A percentile compares a stretch with the other conserved stretches of the same genome.
Evolutionary conservation across 1,284 basidiomycete genomes (phyloP).

Genomic region (Volvariella surrecta): DNA sequence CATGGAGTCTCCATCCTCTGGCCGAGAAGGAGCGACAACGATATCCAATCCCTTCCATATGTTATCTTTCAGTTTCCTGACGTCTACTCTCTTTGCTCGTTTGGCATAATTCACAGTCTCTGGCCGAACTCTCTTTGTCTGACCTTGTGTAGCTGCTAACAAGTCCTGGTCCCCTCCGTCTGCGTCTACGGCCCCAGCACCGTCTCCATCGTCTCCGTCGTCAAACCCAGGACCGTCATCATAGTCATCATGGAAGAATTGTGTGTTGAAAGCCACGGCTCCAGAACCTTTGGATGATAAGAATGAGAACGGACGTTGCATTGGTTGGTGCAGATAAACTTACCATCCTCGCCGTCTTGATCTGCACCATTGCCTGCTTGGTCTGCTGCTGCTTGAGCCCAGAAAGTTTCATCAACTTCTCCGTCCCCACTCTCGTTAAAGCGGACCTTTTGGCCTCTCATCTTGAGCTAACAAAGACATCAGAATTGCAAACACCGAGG

Average conservation of each 20-base stretch:
- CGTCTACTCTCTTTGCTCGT: slow-evolving; percentile 94
- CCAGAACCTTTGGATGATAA: slow-evolving; percentile 26
- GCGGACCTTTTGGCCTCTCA: slow-evolving; percentile 61
- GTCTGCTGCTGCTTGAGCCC: slow-evolving; percentile 87
- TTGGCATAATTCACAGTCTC: slow-evolving; percentile 95
- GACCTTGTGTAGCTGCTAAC: slow-evolving; percentile 73
- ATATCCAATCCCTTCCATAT: slow-evolving; percentile 92
- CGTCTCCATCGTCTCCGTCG: slow-evolving; percentile 54
- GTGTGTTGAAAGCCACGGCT: slow-evolving; percentile 82
- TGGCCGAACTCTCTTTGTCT: slow-evolving; percentile 73
- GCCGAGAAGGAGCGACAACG: slow-evolving; percentile 36
- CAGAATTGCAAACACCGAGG: not conserved
- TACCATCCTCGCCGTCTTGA: slow-evolving; percentile 55
- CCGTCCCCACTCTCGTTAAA: slow-evolving; percentile 60
- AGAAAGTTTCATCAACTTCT: slow-evolving; percentile 91
- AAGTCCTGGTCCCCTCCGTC: slow-evolving; percentile 81
- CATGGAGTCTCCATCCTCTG: slow-evolving; percentile 46
- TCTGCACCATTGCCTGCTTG: slow-evolving; percentile 53
- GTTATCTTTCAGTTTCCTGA: slow-evolving; percentile 94
- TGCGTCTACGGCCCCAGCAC: slow-evolving; percentile 9
- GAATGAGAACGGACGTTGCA: not conserved
- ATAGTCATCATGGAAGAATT: slow-evolving; percentile 94
- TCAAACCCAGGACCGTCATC: slow-evolving; percentile 78
- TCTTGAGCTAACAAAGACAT: slow-evolving; percentile 50
- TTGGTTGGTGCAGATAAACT: slow-evolving; percentile 16